phyloP scores from a whole-genome alignment of 441 rosid genomes.

The Lagerstroemia fauriei region DNA sequence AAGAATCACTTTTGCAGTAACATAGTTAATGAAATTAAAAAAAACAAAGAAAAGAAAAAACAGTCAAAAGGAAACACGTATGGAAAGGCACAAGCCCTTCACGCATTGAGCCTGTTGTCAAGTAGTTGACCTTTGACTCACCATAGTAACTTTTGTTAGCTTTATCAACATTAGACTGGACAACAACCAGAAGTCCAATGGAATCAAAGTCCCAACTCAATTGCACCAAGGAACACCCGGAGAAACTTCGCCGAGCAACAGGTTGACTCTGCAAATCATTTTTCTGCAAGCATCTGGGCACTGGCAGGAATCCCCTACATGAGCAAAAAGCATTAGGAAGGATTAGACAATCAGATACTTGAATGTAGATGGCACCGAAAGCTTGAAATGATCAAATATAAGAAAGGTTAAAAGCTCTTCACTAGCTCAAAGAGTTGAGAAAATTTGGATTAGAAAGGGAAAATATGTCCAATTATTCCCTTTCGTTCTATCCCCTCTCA shows the following conservation, averaged over 20 bases:
- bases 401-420: too few relatives aligned
- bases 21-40: background rate
- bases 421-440: too few relatives aligned
- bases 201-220: too few relatives aligned
- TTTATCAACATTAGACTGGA: slow-evolving; percentile 73
- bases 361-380: too few relatives aligned
- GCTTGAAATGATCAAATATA: too few relatives aligned
- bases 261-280: slow-evolving; percentile 64
- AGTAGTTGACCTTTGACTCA: slow-evolving; percentile 77
- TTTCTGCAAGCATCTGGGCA: slow-evolving; percentile 71
- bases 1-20: slow-evolving; percentile 34
- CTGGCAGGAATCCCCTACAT: slow-evolving; percentile 86
- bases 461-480: too few relatives aligned
- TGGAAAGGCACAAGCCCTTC: slow-evolving; percentile 88
- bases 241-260: slow-evolving; percentile 45
- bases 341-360: background rate
- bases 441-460: too few relatives aligned
- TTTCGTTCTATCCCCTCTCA: too few relatives aligned
- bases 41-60: background rate
- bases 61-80: slow-evolving; percentile 36
- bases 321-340: slow-evolving; percentile 8
- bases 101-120: slow-evolving; percentile 60
- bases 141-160: slow-evolving; percentile 90
- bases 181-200: too few relatives aligned
- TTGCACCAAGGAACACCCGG: slow-evolving; percentile 6